Evolutionary conservation across 164 flowering plant genomes (phyloP), one percentile per base, ranked within the genome.

Genomic region (Chimonanthus salicifolius): DNA sequence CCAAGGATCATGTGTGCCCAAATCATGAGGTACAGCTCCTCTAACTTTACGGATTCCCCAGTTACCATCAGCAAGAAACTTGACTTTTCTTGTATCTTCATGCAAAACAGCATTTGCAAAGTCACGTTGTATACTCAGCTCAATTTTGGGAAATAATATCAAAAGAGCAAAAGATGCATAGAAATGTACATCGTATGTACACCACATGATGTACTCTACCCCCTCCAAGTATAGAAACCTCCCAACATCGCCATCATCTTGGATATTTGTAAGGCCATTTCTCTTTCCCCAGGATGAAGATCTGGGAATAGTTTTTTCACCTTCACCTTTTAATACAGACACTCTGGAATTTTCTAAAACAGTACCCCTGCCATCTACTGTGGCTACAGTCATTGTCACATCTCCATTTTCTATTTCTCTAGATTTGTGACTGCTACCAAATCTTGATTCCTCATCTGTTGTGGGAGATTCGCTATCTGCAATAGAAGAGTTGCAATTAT

Each of bases 1-100:
- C 98, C 98, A 93, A 44, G 98, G 98, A 69, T 93, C 98, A 78
- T 93, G 98, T 4, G 85, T 88, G 50, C 98, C 98, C 60, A 93
- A 83, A 85, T 93, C 98, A 82, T 93, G 98, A 75, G 98, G 98
- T 18, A 93, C 85, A 45, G 97, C 93, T 65, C 97, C 98, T 82
- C 85, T 83, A 62, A 83, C 94, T 77, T 91, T 93, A 20, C 98
- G 94, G 69, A 91, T 93, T 68, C 98, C 98, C 72, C 74, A 82
- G 49, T 88, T 88, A 63, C 97, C 98, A 67, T 90, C 97, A 11
- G 97, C 92, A 33, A 93, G 81, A 75, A 90, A 93, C 81, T 83
- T 91, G 0, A 93, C 95, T 83, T 84, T 91, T 74, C 98, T 86
- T 70, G 89, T 87, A 80, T 93, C 98, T 77, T 90, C 98, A 72